Base-by-base conservation (phyloP, 768 basidiomycete species). In the Lactarius tabidus region DNA sequence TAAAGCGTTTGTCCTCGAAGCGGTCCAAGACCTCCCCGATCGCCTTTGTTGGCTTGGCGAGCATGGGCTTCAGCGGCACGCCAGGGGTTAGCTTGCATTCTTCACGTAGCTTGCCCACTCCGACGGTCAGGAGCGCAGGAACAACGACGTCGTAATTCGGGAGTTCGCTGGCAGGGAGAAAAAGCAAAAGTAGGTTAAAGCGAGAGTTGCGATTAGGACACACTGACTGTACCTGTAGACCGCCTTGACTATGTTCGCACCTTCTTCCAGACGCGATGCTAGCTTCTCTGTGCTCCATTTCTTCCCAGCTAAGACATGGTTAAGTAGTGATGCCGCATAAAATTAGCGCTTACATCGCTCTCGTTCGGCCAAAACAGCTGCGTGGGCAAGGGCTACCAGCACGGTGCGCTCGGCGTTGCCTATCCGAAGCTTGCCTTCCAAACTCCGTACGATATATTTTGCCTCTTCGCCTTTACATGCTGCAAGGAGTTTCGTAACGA, bases 11-110 rank as follows among this genome's bases (percentile, higher is more conserved):
- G 72, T 87, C 88, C 76, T 99, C 97, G 72, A 98, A 99, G 63
- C 95, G 81, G 77, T 99, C 96, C 26, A 99, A 83, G 23, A 99
- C 96, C 77, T 98, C 96, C 17, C 93, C 89, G 69, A 99, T 98
- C 3, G 97, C 97, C 76, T 99, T 99, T 0, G 96, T 98, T 10
- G 97, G 97, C 76, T 98, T 99, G 18, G 97, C 97, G 59, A 99
- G 81, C 97, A 99, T 99, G 17, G 97, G 97, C 72, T 99, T 99
- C 39, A 99, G 80, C 1, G 97, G 97, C 39, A 98, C 88, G 66
- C 96, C 96, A 17, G 97, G 95, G 12, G 93, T 95, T 20, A 99
- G 83, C 74, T 91, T 94, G 80, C 97, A 98, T 53, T 80, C 79
- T 20, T 87, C 84, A 23, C 78, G 82, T 39, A 99, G 77, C 17